These are phyloP conservation scores for Sporopachydermia lactativora DNA, from an alignment of 805 yeast genomes.

Conservation along the genomic window DNA sequence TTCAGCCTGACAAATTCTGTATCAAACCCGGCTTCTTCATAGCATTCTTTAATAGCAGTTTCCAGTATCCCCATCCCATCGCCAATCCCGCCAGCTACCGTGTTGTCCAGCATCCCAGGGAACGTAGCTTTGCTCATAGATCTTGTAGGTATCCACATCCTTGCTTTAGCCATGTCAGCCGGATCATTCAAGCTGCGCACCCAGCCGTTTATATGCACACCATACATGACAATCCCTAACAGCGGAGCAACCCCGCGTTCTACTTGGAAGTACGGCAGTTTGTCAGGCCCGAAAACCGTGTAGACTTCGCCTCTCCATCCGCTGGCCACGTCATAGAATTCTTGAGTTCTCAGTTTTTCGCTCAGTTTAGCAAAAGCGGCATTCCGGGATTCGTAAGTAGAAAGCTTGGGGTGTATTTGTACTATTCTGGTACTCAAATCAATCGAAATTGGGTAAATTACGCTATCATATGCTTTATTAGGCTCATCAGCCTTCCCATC, in stretches of 20 bases:
- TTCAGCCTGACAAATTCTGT: constrained; percentile 32
- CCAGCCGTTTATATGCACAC: constrained; percentile 79
- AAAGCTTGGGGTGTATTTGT: constrained; percentile 16
- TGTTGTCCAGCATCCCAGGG: constrained; percentile 86
- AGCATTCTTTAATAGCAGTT: constrained; percentile 74
- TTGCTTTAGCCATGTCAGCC: constrained; percentile 28
- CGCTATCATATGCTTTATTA: no score
- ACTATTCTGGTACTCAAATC: no score
- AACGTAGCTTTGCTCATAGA: constrained; percentile 69
- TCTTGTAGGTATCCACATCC: constrained; percentile 73
- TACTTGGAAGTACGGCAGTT: constrained; percentile 44
- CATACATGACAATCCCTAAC: constrained; percentile 81
- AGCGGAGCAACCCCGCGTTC: constrained; percentile 77
- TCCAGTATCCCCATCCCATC: constrained; percentile 62
- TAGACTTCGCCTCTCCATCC: constrained; percentile 88
- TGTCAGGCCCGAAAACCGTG: constrained; percentile 44
- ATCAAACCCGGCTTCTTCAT: constrained; percentile 79
- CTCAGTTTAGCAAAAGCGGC: constrained; percentile 30
- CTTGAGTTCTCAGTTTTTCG: constrained; percentile 21
- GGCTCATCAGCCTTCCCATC: no score
- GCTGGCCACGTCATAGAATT: constrained; percentile 25
- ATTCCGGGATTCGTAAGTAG: constrained; percentile 28
- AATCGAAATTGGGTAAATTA: no score
- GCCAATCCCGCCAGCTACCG: constrained; percentile 92
- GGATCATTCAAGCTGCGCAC: constrained; percentile 25